Base-by-base conservation (phyloP, 495 filamentous ascomycete genomes). In the Glonium stellatum region DNA sequence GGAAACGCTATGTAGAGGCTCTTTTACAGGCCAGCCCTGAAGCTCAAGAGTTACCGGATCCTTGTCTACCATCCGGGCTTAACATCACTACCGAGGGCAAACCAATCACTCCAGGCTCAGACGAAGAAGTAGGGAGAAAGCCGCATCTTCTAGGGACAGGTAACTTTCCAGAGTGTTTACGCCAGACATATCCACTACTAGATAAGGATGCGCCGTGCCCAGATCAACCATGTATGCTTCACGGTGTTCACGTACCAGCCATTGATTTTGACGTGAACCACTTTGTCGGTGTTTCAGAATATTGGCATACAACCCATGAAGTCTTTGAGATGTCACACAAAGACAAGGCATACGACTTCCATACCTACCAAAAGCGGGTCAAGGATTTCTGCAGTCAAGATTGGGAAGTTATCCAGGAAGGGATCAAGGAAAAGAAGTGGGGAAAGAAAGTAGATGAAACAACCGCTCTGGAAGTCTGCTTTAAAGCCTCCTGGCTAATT, bases 251-350 rank as follows among this genome's bases (percentile, higher is more conserved):
- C 68, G 89, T 91, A 1, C 93, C 93, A 0, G 90, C 92, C 0
- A 97, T 99, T 56, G 93, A 99, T 71, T 99, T 97, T 69, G 86
- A 93, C 54, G 85, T 99, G 41, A 99, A 99, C 61, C 93, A 97
- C 69, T 99, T 99, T 67, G 86, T 99, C 25, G 93, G 93, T 8
- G 92, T 99, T 55, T 96, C 91, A 18, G 93, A 99, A 69, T 99
- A 95, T 70, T 99, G 93, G 93, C 93, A 99, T 74, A 96, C 92
- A 0, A 99, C 93, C 0, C 92, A 97, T 67, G 90, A 95, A 51
- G 84, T 97, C 0, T 97, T 97, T 66, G 87, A 90, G 60, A 84
- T 84, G 70, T 84, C 83, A 27, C 80, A 88, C 66, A 87, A 86
- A 55, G 87, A 95, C 63, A 88, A 87, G 64, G 83, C 87, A 0